Conservation (phyloP, 2,329 filamentous ascomycete species). For the Pseudocercospora crystallina region DNA sequence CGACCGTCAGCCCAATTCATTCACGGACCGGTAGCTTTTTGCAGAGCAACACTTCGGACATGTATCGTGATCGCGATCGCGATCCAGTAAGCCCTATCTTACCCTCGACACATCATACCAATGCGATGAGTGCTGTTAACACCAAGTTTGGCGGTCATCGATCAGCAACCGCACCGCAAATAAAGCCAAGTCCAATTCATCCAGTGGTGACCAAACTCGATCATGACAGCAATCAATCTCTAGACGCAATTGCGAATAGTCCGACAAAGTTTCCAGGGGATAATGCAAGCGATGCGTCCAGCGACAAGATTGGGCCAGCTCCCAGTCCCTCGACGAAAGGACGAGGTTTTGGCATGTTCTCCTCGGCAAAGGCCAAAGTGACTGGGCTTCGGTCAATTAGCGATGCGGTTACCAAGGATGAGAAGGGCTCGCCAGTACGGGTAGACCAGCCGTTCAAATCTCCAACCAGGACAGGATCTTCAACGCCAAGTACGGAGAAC, state of each 20-base stretch:
- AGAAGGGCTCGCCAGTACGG: slow-evolving; percentile 43
- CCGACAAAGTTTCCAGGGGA: slow-evolving; percentile 20
- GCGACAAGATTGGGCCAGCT: slow-evolving; percentile 20
- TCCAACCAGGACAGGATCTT: slow-evolving; percentile 74
- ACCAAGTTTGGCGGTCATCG: slow-evolving; percentile 28
- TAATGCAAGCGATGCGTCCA: slow-evolving; percentile 51
- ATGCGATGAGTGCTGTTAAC: slow-evolving; percentile 24
- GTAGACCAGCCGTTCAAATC: slow-evolving; percentile 52
- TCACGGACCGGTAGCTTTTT: slow-evolving; percentile 64
- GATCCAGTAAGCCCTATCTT: slow-evolving; percentile 20
- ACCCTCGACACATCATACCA: slow-evolving; percentile 19
- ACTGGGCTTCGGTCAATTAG: slow-evolving; percentile 82
- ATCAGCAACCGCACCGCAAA: slow-evolving; percentile 28
- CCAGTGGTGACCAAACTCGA: slow-evolving; percentile 60
- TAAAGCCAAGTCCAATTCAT: slow-evolving; percentile 45
- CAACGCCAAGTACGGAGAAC: slow-evolving; percentile 60
- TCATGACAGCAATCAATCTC: slow-evolving; percentile 42
- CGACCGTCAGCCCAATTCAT: slow-evolving; percentile 34
- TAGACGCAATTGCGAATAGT: slow-evolving; percentile 23
- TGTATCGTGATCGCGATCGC: slow-evolving; percentile 1
- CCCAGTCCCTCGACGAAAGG: slow-evolving; percentile 30
- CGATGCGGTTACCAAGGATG: slow-evolving; percentile 61
- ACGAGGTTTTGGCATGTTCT: slow-evolving; percentile 36
- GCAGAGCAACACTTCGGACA: slow-evolving; percentile 3
- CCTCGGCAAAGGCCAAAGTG: slow-evolving; percentile 44